Evolutionary conservation across 495 filamentous ascomycete genomes (phyloP), one percentile per base, ranked within the genome.

Genomic region (Trichodelitschia bisporula): DNA sequence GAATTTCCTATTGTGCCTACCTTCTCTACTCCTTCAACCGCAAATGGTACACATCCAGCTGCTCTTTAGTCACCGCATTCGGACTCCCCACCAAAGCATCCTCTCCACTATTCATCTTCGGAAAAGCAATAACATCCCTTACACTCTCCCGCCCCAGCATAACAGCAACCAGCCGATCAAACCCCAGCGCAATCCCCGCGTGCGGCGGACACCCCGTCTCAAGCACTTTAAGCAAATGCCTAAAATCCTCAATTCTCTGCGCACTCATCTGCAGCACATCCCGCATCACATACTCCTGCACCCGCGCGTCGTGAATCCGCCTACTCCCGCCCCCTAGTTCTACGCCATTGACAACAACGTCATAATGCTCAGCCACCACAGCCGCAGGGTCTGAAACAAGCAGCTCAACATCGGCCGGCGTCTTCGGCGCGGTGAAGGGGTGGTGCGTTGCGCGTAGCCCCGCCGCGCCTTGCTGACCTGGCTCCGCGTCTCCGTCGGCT

Each of bases 201-300:
- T 97, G 86, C 1, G 86, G 86, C n/a, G 86, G 89, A 62, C 86
- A 97, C 3, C 86, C 86, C 0, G 79, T 70, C 4, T 67, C 50
- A 4, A 97, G 61, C 0, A 78, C 80, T 31, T 77, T 62, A 5
- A 95, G 58, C 2, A 97, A 59, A 48, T 93, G 86, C 3, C 61
- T 58, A 45, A 95, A 95, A 26, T 89, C 70, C 2, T 54, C 51
- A 4, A 93, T 41, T 11, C 76, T 64, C 33, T 67, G 59, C 2
- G 40, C 30, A 16, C 39, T 43, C 43, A 61, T 57, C 43, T 71
- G 66, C 16, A 97, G 59, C n/a, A 95, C 64, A 29, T 89, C 64
- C 18, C 69, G 61, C 51, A 97, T 63, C 37, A 97, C 53, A 40
- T 75, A 82, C 40, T 82, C 70, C 46, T 97, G 86, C 40, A 92